These are phyloP conservation scores for Fusarium proliferatum DNA, from an alignment of 2,329 filamentous ascomycete genomes.

Conservation along the genomic window DNA sequence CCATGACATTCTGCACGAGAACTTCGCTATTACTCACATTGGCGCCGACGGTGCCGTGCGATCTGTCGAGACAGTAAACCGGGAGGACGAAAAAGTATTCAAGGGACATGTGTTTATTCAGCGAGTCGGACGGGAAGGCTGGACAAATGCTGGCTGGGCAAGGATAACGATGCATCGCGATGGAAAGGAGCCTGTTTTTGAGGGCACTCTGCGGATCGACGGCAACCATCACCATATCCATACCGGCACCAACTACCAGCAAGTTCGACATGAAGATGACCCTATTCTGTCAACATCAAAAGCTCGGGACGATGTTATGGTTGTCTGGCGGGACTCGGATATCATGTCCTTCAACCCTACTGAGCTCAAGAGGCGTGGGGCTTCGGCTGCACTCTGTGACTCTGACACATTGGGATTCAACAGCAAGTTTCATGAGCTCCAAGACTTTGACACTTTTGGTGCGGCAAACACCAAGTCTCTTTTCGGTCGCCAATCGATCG, in stretches of 20 bases:
- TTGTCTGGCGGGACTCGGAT: slow-evolving; percentile 93
- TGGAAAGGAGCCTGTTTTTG: slow-evolving; percentile 82
- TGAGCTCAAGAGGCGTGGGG: slow-evolving; percentile 75
- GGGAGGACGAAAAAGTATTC: slow-evolving; percentile 83
- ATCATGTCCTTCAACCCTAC: slow-evolving; percentile 61
- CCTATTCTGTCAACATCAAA: slow-evolving; percentile 66
- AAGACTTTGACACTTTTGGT: slow-evolving; percentile 64
- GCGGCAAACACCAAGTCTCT: slow-evolving; percentile 72
- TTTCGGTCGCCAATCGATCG: slow-evolving; percentile 80
- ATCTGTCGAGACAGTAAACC: slow-evolving; percentile 74
- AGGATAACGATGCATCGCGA: slow-evolving; percentile 82
- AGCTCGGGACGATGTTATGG: slow-evolving; percentile 78
- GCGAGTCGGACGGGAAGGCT: slow-evolving; percentile 68
- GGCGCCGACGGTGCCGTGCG: slow-evolving; percentile 76
- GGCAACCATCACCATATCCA: slow-evolving; percentile 90
- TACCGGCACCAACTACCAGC: slow-evolving; percentile 76
- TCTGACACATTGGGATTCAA: slow-evolving; percentile 87
- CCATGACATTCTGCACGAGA: slow-evolving; percentile 84
- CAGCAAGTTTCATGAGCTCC: slow-evolving; percentile 66
- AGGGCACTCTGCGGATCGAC: slow-evolving; percentile 86
- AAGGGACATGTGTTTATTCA: slow-evolving; percentile 81
- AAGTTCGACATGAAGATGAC: slow-evolving; percentile 77
- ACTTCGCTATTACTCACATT: slow-evolving; percentile 79
- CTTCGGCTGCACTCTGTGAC: slow-evolving; percentile 67
- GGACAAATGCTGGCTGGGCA: slow-evolving; percentile 88